Evolutionary conservation across 2,329 filamentous ascomycete genomes (phyloP).

Genomic region (Plectosphaerella cucumerina): DNA sequence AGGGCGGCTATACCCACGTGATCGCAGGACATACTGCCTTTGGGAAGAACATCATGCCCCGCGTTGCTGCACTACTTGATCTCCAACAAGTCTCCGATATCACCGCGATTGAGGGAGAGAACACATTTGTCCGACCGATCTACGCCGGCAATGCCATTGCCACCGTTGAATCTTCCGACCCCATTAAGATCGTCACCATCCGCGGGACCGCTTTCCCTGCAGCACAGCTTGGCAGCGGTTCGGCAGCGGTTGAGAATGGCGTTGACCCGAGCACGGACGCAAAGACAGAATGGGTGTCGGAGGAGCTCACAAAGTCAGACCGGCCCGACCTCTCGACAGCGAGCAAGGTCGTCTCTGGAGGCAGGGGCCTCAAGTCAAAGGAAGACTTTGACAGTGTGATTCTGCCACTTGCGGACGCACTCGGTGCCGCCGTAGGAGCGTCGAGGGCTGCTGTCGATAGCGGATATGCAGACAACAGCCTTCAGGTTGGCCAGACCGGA

Average conservation of each 20-base stretch:
- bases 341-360: conserved; percentile 83
- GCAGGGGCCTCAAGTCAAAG: conserved; percentile 93
- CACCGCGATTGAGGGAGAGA: conserved; percentile 78
- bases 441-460: conserved; percentile 94
- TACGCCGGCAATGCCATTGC: conserved; percentile 97
- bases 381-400: conserved; percentile 95
- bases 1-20: conserved; percentile 88
- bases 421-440: conserved; percentile 94
- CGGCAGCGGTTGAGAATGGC: conserved; percentile 74
- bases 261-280: conserved; percentile 74
- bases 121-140: conserved; percentile 93
- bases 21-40: conserved; percentile 91
- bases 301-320: conserved; percentile 89
- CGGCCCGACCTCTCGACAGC: conserved; percentile 92
- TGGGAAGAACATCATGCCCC: conserved; percentile 90
- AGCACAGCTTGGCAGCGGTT: conserved; percentile 66
- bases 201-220: conserved; percentile 88
- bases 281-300: conserved; percentile 84
- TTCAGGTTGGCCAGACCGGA: conserved; percentile 97
- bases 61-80: conserved; percentile 87
- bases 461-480: conserved; percentile 95
- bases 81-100: conserved; percentile 93
- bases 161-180: conserved; percentile 86
- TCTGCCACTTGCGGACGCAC: conserved; percentile 82
- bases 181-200: conserved; percentile 85